Percentiles rank a stretch among this genome's conserved stretches.
phyloP scores from a whole-genome alignment of 805 yeast genomes.

The Teunomyces stri region DNA sequence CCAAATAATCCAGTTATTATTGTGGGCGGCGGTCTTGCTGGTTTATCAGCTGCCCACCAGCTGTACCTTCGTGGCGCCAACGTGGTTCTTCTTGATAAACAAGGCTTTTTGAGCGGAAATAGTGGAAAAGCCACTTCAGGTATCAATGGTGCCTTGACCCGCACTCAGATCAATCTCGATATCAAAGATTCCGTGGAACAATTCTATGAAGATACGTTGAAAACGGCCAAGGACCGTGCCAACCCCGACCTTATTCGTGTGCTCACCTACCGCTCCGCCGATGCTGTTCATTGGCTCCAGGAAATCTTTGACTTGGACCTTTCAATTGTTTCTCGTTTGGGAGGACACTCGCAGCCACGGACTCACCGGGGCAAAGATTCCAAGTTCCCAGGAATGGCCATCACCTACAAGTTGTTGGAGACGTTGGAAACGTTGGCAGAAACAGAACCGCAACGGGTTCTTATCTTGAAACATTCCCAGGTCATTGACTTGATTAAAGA shows the following conservation, averaged over 20 bases:
- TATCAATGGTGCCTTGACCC: slow-evolving; percentile 69
- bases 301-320: slow-evolving; percentile 59
- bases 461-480: slow-evolving; percentile 22
- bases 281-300: slow-evolving; percentile 74
- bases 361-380: slow-evolving; percentile 77
- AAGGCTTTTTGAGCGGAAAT: slow-evolving; percentile 60
- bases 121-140: slow-evolving; percentile 69
- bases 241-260: slow-evolving; percentile 57
- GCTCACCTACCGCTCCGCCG: slow-evolving; percentile 58
- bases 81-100: slow-evolving; percentile 55
- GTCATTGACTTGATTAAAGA: slow-evolving; percentile 39
- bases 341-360: slow-evolving; percentile 79
- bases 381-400: slow-evolving; percentile 65
- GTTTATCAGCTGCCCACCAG: slow-evolving; percentile 61
- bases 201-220: slow-evolving; percentile 65
- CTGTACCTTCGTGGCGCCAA: slow-evolving; percentile 52
- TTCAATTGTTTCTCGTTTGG: slow-evolving; percentile 68
- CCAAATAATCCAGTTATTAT: slow-evolving; percentile 45
- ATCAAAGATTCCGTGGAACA: slow-evolving; percentile 56
- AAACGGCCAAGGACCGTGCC: slow-evolving; percentile 63
- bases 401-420: slow-evolving; percentile 53
- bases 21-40: slow-evolving; percentile 68
- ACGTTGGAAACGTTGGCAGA: slow-evolving; percentile 47
- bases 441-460: slow-evolving; percentile 39
- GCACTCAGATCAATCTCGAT: slow-evolving; percentile 50